These are phyloP conservation scores for Linum tenue DNA, from an alignment of 345 rosid genomes.

Conservation along the genomic window DNA sequence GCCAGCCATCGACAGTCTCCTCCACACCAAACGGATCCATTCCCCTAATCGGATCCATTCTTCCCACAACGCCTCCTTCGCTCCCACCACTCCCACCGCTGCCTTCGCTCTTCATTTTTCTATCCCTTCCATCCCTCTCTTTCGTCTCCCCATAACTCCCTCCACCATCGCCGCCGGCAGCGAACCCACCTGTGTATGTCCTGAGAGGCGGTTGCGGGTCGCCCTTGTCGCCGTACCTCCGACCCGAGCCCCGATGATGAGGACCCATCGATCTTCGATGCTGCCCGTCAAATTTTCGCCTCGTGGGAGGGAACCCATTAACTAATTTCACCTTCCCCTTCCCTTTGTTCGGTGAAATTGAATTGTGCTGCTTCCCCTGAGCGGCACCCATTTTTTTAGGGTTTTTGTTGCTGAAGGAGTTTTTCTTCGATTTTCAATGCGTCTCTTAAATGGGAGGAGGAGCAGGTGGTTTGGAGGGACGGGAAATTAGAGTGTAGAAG, in stretches of 20 bases:
- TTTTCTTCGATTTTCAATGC: not conserved
- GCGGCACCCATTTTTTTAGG: slow-evolving; percentile 32
- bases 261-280: not conserved
- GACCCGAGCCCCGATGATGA: slow-evolving; percentile 34
- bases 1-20: slow-evolving; percentile 49
- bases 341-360: not conserved
- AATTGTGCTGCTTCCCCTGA: slow-evolving; percentile 20
- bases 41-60: not conserved
- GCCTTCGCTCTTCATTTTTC: not conserved
- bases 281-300: slow-evolving; percentile 7
- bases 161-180: slow-evolving; percentile 1
- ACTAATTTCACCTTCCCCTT: slow-evolving; percentile 36
- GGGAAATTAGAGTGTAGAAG: not conserved
- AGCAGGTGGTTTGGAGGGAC: no score
- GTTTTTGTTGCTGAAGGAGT: not conserved
- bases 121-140: not conserved
- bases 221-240: slow-evolving; percentile 23
- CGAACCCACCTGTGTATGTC: slow-evolving; percentile 2
- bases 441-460: not conserved
- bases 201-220: slow-evolving; percentile 9
- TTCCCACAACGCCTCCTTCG: no score
- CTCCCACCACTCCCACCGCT: slow-evolving; percentile 11
- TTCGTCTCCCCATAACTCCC: not conserved
- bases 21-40: slow-evolving; percentile 12
- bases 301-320: slow-evolving; percentile 28